Percentiles rank a stretch among this genome's conserved stretches.
phyloP scores from a whole-genome alignment of 2,329 filamentous ascomycete species.

The Plenodomus lindquistii region DNA sequence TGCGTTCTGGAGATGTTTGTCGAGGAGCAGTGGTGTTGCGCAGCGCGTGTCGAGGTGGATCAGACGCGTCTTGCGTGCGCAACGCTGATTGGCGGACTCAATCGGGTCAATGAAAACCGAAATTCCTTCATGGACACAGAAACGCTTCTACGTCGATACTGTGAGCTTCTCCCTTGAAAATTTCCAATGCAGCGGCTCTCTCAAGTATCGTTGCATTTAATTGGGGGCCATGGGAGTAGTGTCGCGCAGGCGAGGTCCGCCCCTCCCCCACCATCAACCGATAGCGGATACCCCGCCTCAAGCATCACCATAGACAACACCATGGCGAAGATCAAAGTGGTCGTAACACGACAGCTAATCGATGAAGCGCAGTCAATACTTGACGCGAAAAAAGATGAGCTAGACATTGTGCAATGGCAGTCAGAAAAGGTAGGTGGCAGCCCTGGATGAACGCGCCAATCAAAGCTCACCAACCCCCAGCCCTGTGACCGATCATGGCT shows the following conservation, averaged over 20 bases:
- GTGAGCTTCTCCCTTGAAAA: not conserved
- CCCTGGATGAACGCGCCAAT: not conserved
- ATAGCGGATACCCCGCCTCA: constrained; percentile 12
- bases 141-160: not conserved
- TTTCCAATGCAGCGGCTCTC: constrained; percentile 12
- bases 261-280: constrained; percentile 22
- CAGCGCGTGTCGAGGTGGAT: not conserved
- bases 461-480: constrained; percentile 15
- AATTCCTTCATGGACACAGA: not conserved
- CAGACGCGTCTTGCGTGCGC: not conserved
- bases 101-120: not conserved
- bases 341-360: constrained; percentile 34
- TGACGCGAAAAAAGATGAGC: constrained; percentile 15
- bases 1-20: not conserved
- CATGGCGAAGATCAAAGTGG: constrained; percentile 32
- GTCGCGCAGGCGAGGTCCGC: constrained; percentile 1
- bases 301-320: constrained; percentile 12
- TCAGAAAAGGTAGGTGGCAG: constrained; percentile 22
- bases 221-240: not conserved
- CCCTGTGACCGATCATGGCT: constrained; percentile 36
- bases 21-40: not conserved
- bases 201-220: constrained; percentile 14
- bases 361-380: constrained; percentile 26
- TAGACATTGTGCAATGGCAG: constrained; percentile 36
- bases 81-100: not conserved